Evolutionary conservation across 805 yeast genomes (phyloP), one percentile per base, ranked within the genome.

Genomic region (Candida easanensis): DNA sequence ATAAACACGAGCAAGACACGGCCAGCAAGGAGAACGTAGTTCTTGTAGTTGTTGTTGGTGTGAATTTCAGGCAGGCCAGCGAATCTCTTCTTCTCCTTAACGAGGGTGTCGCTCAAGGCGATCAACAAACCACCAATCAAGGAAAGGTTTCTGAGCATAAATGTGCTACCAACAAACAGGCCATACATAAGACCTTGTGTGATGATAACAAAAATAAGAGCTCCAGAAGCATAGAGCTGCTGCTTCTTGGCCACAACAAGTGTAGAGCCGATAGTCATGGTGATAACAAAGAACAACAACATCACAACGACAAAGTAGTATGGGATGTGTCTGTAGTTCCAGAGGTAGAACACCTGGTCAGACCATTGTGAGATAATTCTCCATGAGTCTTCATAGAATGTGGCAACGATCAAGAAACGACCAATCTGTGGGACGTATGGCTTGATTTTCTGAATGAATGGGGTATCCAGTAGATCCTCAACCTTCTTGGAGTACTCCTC

Each of bases 81-180:
- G 48, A 61, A 61, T 74, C 76, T 48, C 73, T 71, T 68, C 84
- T 76, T 67, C 74, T 82, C 68, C 77, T 87, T 80, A 21, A 87
- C 90, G 54, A 90, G 74, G 8, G 91, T 81, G 62, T 91, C 97
- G 42, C 91, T 80, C 46, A 88, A 78, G 6, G 91, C 96, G 57
- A 91, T 78, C 53, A 91, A 69, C 50, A 91, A 74, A 6, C 98
- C 98, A 36, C 99, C 99, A 52, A 88, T 82, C 39, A 91, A 91
- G 18, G 95, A 84, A 52, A 90, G 71, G 62, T 88, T 89, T 69
- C 97, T 81, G 58, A 88, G 74, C 56, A 93, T 79, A 67, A 90
- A 91, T 45, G 79, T 78, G 23, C 84, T 73, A 56, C 90, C 96
- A 54, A 84, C 80, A 51, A 88, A 77, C 50, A 90, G 72, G 5